Evolutionary conservation across 2,329 filamentous ascomycete genomes (phyloP), one percentile per base, ranked within the genome.

Genomic region (Coniella lustricola): DNA sequence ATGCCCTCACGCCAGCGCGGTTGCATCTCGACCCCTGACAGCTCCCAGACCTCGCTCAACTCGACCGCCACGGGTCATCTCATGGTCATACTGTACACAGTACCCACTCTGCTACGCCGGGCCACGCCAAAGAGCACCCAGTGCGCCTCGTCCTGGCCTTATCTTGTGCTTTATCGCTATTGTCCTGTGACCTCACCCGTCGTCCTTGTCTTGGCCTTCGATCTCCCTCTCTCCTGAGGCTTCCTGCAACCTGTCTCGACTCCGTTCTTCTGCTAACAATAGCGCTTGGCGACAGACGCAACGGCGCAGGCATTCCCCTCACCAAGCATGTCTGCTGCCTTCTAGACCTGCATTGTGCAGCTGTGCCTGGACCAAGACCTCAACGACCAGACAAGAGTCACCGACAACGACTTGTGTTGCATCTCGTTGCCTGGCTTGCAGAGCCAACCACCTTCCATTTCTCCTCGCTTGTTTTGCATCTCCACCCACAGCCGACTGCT

Each of bases 401-500:
- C 39, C 42, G 4, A 32, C 40, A 17, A 34, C n/a, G 29, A 25
- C 41, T 37, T 36, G 31, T 22, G 40, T 46, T 39, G 33, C 44
- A 25, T 50, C n/a, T n/a, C 37, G 51, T 42, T 53, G 51, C 51
- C 48, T 50, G 48, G 17, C 18, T 36, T 37, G 37, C 25, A 7
- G 38, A 36, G 34, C 47, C 50, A 47, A 50, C 44, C 50, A 41
- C 33, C 43, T 39, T 37, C 47, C 40, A 44, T n/a, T n/a, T n/a
- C n/a, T n/a, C n/a, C n/a, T n/a, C 35, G 29, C 31, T 35, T 25
- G 25, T 39, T 38, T 47, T 10, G 25, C 10, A 53, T 35, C 42
- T 50, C 50, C 50, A 50, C 48, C 48, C 32, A 50, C 44, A 52
- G 47, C 47, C 32, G 32, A 35, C 31, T 39, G 41, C 49, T 25